Conservation (phyloP, 495 filamentous ascomycete species). For the Penicillium longicatenatum region DNA sequence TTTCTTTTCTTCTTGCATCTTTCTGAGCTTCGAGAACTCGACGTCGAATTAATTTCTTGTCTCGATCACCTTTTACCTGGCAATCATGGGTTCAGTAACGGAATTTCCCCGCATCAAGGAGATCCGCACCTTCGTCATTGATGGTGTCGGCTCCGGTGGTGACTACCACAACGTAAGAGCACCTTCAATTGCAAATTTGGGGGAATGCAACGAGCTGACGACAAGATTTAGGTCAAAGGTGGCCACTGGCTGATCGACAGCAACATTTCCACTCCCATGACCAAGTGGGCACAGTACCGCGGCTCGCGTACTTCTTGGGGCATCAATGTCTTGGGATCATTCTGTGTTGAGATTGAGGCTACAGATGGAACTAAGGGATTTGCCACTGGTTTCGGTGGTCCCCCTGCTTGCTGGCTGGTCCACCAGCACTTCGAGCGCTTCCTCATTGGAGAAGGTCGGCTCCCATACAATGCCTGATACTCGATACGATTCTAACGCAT, state of each 20-base stretch:
- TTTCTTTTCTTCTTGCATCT: constrained; percentile 9
- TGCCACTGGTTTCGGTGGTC: constrained; percentile 90
- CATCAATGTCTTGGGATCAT: constrained; percentile 92
- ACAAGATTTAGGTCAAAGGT: constrained; percentile 59
- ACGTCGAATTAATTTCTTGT: neutral
- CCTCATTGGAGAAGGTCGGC: constrained; percentile 71
- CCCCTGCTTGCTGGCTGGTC: constrained; percentile 89
- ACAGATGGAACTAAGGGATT: constrained; percentile 89
- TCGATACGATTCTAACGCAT: neutral
- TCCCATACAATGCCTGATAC: neutral
- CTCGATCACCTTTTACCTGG: neutral
- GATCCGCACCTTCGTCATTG: constrained; percentile 77
- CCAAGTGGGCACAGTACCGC: constrained; percentile 82
- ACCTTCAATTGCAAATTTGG: neutral
- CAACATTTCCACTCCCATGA: constrained; percentile 89
- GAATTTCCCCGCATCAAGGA: constrained; percentile 67
- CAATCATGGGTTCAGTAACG: constrained; percentile 36
- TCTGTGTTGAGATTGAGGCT: constrained; percentile 89
- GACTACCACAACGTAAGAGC: constrained; percentile 85
- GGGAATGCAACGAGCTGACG: constrained; percentile 7
- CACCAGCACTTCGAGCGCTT: constrained; percentile 91
- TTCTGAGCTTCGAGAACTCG: neutral
- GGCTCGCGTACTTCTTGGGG: constrained; percentile 89
- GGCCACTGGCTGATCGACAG: constrained; percentile 93
- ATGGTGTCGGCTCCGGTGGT: constrained; percentile 84